Base-by-base conservation (phyloP, 129 eudicot species). In the Escallonia herrerae region DNA sequence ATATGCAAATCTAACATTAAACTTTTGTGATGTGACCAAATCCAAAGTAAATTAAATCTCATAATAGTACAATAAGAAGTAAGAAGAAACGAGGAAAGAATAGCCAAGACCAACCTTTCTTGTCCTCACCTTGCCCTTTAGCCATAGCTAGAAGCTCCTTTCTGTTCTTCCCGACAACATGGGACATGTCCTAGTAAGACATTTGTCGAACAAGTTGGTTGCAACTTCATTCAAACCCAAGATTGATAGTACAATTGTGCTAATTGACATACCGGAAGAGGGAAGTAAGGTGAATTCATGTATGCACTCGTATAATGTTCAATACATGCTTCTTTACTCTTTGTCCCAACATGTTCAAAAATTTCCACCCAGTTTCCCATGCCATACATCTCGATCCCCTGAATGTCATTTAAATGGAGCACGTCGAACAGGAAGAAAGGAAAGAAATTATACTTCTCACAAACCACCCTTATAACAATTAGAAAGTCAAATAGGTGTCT, bases 301-400 rank as follows among this genome's bases (percentile, higher is more conserved):
- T 79, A 83, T 59, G 79, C 80, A 58, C 12, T 73, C 69, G 54
- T 69, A 58, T 64, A 83, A 56, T 83, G 89, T 11, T 67, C 76
- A 71, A 83, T 79, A 62, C 89, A 83, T 49, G 40, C 62, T 62
- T 69, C 85, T 48, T 83, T 83, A 49, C 73, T 65, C 76, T 83
- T 83, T 46, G 89, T 83, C 39, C 89, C 89, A 6, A 83, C 89
- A 79, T 83, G 89, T 72, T 83, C 89, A 1, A 80, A 84, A 63
- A 83, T 78, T 75, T 83, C 89, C 4, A 79, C 74, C 89, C 89
- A 83, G 61, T 83, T 83, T 14, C 89, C 84, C 73, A 83, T 74
- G 73, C 89, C 89, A 76, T 83, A 83, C 89, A 83, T 83, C 66
- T 79, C 89, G 63, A 83, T 77, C 7, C 82, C 89, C 89, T 83